Conservation (phyloP, 2,329 filamentous ascomycete genomes). For the Xylariaceae sp. region DNA sequence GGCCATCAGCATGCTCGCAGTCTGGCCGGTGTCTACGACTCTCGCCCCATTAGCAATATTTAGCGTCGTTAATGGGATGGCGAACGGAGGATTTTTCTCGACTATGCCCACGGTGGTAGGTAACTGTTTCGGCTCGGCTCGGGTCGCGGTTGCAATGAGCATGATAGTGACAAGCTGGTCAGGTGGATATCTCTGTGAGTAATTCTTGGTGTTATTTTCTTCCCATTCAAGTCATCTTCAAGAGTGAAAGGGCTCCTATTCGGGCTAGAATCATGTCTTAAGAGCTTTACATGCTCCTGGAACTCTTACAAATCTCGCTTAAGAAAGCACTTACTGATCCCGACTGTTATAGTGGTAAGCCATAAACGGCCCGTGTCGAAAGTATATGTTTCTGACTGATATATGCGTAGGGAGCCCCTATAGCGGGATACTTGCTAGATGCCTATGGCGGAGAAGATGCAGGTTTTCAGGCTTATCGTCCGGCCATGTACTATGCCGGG, state of each 20-base stretch:
- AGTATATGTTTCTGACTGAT: neutral
- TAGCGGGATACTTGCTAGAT: constrained; percentile 64
- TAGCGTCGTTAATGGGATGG: constrained; percentile 64
- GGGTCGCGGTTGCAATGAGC: constrained; percentile 63
- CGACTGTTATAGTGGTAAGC: too few species aligned
- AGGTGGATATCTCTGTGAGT: constrained; percentile 65
- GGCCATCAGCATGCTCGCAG: constrained; percentile 63
- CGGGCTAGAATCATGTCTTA: too few species aligned
- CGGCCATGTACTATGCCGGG: constrained; percentile 68
- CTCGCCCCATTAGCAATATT: constrained; percentile 62
- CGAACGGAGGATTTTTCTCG: constrained; percentile 69
- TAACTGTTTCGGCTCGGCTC: constrained; percentile 62
- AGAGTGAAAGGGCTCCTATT: too few species aligned
- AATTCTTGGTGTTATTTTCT: too few species aligned
- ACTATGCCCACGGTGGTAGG: constrained; percentile 69
- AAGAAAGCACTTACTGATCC: too few species aligned
- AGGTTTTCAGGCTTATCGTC: constrained; percentile 60
- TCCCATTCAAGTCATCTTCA: too few species aligned
- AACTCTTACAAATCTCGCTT: too few species aligned
- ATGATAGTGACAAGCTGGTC: constrained; percentile 69
- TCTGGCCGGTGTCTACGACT: constrained; percentile 66
- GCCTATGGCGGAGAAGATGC: constrained; percentile 52
- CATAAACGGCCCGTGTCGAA: neutral
- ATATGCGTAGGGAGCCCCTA: constrained; percentile 51
- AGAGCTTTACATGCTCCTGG: too few species aligned